Base-by-base conservation (phyloP, 371 early-diverging fungal genomes). In the Phascolomyces articulosus region DNA sequence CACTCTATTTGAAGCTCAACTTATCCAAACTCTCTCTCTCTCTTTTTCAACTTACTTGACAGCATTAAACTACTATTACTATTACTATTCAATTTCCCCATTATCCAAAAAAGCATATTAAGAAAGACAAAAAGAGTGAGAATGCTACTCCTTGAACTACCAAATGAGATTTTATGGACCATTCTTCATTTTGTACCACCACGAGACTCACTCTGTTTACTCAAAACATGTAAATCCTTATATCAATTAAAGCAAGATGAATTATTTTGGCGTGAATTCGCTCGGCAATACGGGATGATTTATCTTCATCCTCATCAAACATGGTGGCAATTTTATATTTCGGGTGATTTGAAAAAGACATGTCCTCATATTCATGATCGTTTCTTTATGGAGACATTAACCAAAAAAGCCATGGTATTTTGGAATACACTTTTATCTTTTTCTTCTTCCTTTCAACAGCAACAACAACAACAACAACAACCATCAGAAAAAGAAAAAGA, bases 241-340 rank as follows among this genome's bases (percentile, higher is more conserved):
- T 38, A 24, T 28, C 38, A 54, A 28, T 29, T 62, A 23, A 51
- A 26, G 21, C 2, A 40, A 11, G 55, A 62, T 28, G 40, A 62
- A 16, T n/a, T 16, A 10, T 55, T 62, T 55, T 62, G 62, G 62
- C 53, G 55, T 11, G 62, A 62, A 38, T 40, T 40, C 9, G 62
- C 62, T 18, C 53, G 62, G 6, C 38, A 55, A 8, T 13, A 23
- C 23, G 51, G 62, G 6, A 62, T 62, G 27, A 40, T 28, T n/a
- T 62, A 62, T 41, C 53, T 49, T 28, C 40, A 62, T 28, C 62
- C 62, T 18, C 10, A 26, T 2, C 51, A 54, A 26, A 38, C 38
- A 11, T 62, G 62, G 62, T 62, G 54, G 40, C 34, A 51, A 16
- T 40, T 62, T 34, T 62, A 54, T 53, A 54, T 44, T 4, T 51